These are phyloP conservation scores for Cymodocea nodosa DNA, from an alignment of 116 monocot species.

Conservation along the genomic window DNA sequence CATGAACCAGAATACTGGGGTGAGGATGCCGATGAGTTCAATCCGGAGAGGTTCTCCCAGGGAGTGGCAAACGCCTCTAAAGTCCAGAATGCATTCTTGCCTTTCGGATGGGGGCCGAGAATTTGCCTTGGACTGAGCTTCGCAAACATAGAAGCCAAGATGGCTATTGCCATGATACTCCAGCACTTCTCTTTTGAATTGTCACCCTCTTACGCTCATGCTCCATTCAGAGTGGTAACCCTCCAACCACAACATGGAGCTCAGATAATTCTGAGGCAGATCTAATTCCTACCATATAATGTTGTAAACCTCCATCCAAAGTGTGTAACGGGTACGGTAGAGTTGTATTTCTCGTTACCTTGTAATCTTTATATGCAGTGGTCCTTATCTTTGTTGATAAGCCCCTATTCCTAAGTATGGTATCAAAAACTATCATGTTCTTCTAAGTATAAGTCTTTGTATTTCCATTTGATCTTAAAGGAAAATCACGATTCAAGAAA, in stretches of 20 bases:
- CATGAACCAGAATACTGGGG: conserved; percentile 43
- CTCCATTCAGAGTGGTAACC: conserved; percentile 3
- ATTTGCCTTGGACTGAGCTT: conserved; percentile 42
- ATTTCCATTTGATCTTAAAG: too few relatives aligned
- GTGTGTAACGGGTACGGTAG: too few relatives aligned
- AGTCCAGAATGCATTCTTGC: conserved; percentile 22
- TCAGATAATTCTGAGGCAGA: background rate
- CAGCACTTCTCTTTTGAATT: conserved; percentile 41
- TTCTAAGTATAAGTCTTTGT: too few relatives aligned
- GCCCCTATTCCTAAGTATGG: too few relatives aligned
- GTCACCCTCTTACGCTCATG: conserved; percentile 35
- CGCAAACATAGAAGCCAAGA: conserved; percentile 36
- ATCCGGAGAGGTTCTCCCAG: conserved; percentile 39
- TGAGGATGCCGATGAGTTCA: conserved; percentile 39
- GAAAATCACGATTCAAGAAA: too few relatives aligned
- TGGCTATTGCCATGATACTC: conserved; percentile 27
- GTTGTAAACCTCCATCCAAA: too few relatives aligned
- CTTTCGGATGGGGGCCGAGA: conserved; percentile 41
- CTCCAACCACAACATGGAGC: conserved; percentile 11
- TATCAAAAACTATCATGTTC: too few relatives aligned
- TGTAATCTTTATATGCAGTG: too few relatives aligned
- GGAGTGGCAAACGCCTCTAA: conserved; percentile 26
- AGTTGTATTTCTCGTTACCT: too few relatives aligned
- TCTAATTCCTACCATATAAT: background rate
- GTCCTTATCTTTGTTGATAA: too few relatives aligned